These are phyloP conservation scores for Diutina mesorugosa DNA, from an alignment of 1,139 yeast genomes.

Conservation along the genomic window DNA sequence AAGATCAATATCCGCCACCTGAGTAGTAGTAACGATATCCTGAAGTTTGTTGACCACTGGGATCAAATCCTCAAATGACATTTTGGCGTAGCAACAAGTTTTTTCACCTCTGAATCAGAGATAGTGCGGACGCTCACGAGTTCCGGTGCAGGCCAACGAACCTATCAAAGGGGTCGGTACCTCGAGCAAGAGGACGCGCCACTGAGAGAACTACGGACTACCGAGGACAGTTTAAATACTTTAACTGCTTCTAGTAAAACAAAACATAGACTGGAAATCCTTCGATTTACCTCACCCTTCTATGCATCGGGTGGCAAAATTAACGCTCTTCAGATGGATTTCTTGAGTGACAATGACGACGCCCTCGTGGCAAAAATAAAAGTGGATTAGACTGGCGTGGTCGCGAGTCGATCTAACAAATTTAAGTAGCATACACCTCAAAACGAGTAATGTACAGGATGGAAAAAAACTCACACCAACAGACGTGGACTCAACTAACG, in stretches of 20 bases:
- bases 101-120: background rate
- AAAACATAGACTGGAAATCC: no score
- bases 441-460: background rate
- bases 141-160: background rate
- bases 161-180: background rate
- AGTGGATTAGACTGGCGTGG: no score
- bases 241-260: no score
- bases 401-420: background rate
- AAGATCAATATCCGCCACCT: slow-evolving; percentile 10
- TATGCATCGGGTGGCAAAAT: no score
- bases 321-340: background rate
- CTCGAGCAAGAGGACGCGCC: background rate
- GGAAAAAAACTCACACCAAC: background rate
- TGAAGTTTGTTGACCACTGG: slow-evolving; percentile 11
- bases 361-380: background rate
- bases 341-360: background rate
- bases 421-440: background rate
- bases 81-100: slow-evolving; percentile 1
- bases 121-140: background rate
- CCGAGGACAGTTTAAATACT: no score
- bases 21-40: slow-evolving; percentile 11
- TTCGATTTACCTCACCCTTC: no score
- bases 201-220: background rate
- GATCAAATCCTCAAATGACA: slow-evolving; percentile 10
- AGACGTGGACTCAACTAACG: background rate